Conservation (phyloP, 2,329 filamentous ascomycete genomes). For the Aspergillus glaucus region DNA sequence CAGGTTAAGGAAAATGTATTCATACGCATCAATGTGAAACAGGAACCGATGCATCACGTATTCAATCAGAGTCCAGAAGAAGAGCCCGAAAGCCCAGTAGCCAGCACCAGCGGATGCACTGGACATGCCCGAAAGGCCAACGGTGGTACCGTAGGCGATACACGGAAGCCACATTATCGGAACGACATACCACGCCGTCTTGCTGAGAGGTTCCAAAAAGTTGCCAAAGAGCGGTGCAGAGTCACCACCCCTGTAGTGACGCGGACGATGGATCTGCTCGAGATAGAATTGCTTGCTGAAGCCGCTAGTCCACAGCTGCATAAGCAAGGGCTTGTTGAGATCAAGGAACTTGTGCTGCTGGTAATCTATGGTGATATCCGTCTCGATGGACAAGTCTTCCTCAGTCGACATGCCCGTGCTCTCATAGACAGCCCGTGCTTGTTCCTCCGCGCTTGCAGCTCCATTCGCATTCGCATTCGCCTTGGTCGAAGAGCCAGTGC, state of each 20-base stretch:
- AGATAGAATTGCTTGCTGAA: constrained; percentile 97
- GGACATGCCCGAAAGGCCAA: constrained; percentile 58
- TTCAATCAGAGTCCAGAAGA: constrained; percentile 83
- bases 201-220: constrained; percentile 93
- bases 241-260: constrained; percentile 88
- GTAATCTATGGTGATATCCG: constrained; percentile 69
- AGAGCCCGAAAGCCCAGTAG: constrained; percentile 66
- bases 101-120: constrained; percentile 43
- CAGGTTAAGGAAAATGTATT: constrained; percentile 11
- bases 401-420: constrained; percentile 81
- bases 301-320: constrained; percentile 80
- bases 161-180: constrained; percentile 80
- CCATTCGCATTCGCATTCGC: constrained; percentile 25
- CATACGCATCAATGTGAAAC: constrained; percentile 89
- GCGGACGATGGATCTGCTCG: constrained; percentile 88
- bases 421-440: constrained; percentile 34
- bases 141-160: constrained; percentile 63
- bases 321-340: constrained; percentile 72
- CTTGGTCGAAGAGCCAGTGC: constrained; percentile 52
- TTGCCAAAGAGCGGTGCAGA: constrained; percentile 95
- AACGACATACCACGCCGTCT: constrained; percentile 91
- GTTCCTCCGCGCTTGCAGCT: constrained; percentile 6
- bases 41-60: constrained; percentile 83
- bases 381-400: constrained; percentile 81
- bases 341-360: constrained; percentile 92